Evolutionary conservation across 257 asterid species (phyloP).

Genomic region (Penstemon eatonii): DNA sequence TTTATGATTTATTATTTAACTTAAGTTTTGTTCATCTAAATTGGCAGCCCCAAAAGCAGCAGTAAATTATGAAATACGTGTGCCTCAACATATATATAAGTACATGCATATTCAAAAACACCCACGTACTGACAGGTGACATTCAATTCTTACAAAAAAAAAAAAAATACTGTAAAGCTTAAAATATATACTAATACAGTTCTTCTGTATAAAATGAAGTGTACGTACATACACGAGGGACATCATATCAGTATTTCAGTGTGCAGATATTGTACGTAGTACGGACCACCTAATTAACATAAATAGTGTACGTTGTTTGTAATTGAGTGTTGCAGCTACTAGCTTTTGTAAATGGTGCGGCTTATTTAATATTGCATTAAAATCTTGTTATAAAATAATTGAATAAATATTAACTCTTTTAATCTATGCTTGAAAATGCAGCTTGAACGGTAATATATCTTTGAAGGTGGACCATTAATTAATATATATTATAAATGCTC

Average conservation of each 20-base stretch:
- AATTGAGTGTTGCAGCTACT: background rate
- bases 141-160: slow-evolving; percentile 23
- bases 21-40: background rate
- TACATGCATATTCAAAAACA: slow-evolving; percentile 13
- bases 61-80: slow-evolving; percentile 28
- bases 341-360: background rate
- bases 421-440: no score
- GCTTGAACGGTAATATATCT: no score
- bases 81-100: background rate
- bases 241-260: slow-evolving; percentile 27
- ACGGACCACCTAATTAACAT: slow-evolving; percentile 1
- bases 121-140: slow-evolving; percentile 22
- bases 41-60: slow-evolving; percentile 24
- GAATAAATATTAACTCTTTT: background rate
- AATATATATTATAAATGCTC: no score
- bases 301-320: no score
- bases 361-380: background rate
- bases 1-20: no score
- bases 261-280: background rate
- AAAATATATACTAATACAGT: no score
- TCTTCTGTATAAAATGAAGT: background rate
- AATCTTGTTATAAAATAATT: background rate
- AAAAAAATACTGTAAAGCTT: no score
- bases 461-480: no score
- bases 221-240: slow-evolving; percentile 17